Evolutionary conservation across 1,284 basidiomycete species (phyloP), one percentile per base, ranked within the genome.

Genomic region (Malassezia dermatis): DNA sequence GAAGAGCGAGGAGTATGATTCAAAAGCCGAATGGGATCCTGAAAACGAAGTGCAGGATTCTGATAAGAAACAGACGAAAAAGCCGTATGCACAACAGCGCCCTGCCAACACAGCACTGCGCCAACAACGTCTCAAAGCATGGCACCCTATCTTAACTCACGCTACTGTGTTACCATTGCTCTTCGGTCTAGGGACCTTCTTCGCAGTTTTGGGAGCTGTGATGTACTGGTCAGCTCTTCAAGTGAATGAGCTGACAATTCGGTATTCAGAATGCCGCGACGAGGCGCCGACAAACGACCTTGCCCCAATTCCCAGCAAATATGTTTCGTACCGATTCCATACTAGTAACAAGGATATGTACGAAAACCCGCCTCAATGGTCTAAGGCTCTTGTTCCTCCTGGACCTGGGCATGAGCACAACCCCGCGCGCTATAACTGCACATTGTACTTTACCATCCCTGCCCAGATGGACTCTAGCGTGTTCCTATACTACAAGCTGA

Each of bases 141-240:
- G 94, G 94, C 94, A 99, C 80, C 94, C 94, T 17, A 95, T 99
- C 73, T 81, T 98, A 39, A 96, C 93, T 0, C 94, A 94, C 3
- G 89, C 89, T 76, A 93, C 90, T 1, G 94, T 98, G 13, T 81
- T 98, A 11, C 94, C 94, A 5, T 93, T 90, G 1, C 82, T 99
- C 50, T 94, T 98, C 77, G 83, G 95, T 68, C 83, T 96, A 67
- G 93, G 88, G 46, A 80, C 96, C 66, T 78, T 96, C 66, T 98
- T 98, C 74, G 91, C 89, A 1, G 91, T 91, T 53, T 91, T 99
- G 67, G 94, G 93, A 19, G 94, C 85, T 47, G 80, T 98, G 42
- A 82, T 75, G 42, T 69, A 72, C 55, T 75, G 70, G 93, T 65
- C 83, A 46, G 59, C 62, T 31, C 56, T 63, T 53, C 57, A 62